Base-by-base conservation (phyloP, 2,329 filamentous ascomycete species). In the Tolypocladium ovalisporum region DNA sequence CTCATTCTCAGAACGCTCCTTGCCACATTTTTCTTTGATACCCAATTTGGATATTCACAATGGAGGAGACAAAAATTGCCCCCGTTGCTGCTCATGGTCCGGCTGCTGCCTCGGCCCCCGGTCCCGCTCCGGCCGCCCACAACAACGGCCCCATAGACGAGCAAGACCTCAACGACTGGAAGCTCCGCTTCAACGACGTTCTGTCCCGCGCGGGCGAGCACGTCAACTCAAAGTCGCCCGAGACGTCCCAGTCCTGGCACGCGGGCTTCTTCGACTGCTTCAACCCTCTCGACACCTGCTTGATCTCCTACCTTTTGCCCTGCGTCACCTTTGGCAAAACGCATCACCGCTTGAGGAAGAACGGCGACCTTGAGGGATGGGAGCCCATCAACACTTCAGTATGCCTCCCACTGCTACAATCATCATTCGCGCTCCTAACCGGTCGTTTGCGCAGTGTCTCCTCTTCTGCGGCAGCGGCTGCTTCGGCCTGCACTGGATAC, bases 281-380 rank as follows among this genome's bases (percentile, higher is more conserved):
- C 66, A 69, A 60, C 59, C 76, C 76, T 29, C 68, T 77, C 55
- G 71, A 74, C 55, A 69, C 71, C 1, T 79, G 76, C 64, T 61
- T 76, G n/a, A 67, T 77, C 55, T 71, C 73, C 19, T 79, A 70
- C 61, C 79, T 72, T 60, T 60, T 76, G 32, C 76, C 77, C 1
- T 79, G 76, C 60, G 67, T 79, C 36, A 77, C 75, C 37, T 79
- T 78, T 54, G 76, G 76, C 66, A 76, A 75, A 71, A 77, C 75
- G 3, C 66, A 77, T 57, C 76, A 79, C 61, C 73, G 76, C 24
- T 63, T 78, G 13, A 68, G 67, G 58, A 74, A 74, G 66, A 68
- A 72, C 32, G 68, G 64, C 39, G 69, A 66, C 57, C 70, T 79
- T 9, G 60, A 71, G 22, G 76, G 74, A 17, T 79, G 76, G 37